phyloP scores from a whole-genome alignment of 2,329 filamentous ascomycete genomes.

The Neonectria neomacrospora region DNA sequence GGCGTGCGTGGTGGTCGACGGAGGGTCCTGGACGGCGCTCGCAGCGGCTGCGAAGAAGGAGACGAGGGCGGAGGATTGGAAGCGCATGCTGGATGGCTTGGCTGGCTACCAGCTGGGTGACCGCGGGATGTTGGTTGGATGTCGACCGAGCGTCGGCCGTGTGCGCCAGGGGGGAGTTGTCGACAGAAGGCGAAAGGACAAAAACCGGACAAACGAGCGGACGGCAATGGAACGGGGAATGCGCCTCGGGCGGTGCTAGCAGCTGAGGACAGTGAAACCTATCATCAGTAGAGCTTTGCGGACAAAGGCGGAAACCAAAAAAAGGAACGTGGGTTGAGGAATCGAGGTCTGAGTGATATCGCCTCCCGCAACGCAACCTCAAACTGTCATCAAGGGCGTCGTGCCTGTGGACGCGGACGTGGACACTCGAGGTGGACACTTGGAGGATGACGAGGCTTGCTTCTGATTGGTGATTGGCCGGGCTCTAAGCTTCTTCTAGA shows the following conservation, averaged over 20 bases:
- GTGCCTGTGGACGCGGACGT: conserved; percentile 15
- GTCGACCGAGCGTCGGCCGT: background rate
- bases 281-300: conserved; percentile 18
- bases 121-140: background rate
- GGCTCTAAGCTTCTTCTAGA: background rate
- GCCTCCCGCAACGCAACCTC: conserved; percentile 21
- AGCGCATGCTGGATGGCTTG: conserved; percentile 42
- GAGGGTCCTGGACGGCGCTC: conserved; percentile 49
- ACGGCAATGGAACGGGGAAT: background rate
- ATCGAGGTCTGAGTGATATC: conserved; percentile 13
- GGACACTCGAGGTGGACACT: conserved; percentile 7
- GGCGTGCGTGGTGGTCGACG: conserved; percentile 56
- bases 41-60: conserved; percentile 51
- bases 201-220: conserved; percentile 1
- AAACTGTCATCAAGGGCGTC: conserved; percentile 29
- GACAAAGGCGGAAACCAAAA: background rate
- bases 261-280: conserved; percentile 6
- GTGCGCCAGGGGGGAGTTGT: conserved; percentile 1
- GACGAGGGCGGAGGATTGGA: conserved; percentile 45
- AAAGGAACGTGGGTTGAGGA: conserved; percentile 25
- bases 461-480: conserved; percentile 15
- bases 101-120: background rate
- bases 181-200: conserved; percentile 3
- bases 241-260: conserved; percentile 24
- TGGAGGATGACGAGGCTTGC: conserved; percentile 19